Conservation (phyloP, 1,284 basidiomycete genomes). For the Marasmius fiardii region DNA sequence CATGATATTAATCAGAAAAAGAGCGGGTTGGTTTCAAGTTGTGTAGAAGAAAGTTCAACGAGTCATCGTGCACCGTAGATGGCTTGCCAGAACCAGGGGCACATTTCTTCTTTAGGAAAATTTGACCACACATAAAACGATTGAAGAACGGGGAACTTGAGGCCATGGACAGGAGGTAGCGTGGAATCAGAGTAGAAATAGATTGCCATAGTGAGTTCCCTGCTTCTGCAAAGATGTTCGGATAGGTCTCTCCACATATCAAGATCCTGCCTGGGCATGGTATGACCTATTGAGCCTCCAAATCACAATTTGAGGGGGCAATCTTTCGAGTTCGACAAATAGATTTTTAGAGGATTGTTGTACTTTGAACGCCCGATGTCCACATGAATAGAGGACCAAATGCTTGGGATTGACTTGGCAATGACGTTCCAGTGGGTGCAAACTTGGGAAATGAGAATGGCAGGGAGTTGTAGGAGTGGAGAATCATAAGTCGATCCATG, state of each 20-base stretch:
- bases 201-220: neutral
- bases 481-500: neutral
- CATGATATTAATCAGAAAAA: no score
- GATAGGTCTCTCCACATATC: neutral
- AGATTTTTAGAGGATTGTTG: neutral
- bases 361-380: neutral
- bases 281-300: neutral
- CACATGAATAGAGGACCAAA: neutral
- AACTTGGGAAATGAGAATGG: neutral
- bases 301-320: neutral
- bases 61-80: no score
- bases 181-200: neutral
- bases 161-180: neutral
- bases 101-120: no score
- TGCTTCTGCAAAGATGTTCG: neutral
- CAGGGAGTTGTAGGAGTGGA: neutral
- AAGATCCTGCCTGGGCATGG: neutral
- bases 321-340: neutral
- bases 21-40: no score
- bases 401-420: neutral
- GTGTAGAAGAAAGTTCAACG: no score
- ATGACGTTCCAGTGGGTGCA: neutral
- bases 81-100: no score
- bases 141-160: neutral
- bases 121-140: neutral